A percentile compares a stretch with the other conserved stretches of the same genome.
phyloP scores from a whole-genome alignment of 1,284 basidiomycete genomes.

The Moesziomyces globuligerus region DNA sequence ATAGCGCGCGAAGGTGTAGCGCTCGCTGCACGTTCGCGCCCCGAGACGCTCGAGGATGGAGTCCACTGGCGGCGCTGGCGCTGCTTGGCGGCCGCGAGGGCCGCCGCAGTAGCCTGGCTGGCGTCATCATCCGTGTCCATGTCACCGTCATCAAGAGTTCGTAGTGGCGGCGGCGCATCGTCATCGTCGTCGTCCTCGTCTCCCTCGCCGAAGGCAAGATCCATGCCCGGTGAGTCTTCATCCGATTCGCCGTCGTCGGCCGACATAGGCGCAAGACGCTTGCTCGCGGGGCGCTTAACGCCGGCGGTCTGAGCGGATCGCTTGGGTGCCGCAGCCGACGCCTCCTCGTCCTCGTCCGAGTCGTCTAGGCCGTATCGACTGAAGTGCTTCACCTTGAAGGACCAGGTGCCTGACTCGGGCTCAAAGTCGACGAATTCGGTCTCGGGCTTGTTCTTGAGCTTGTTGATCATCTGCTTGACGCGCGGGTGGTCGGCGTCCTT shows the following conservation, averaged over 20 bases:
- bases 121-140: constrained; percentile 43
- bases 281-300: constrained; percentile 36
- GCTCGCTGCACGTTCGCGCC: constrained; percentile 35
- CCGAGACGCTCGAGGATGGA: constrained; percentile 26
- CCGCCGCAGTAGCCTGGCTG: constrained; percentile 30
- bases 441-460: constrained; percentile 83
- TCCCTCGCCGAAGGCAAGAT: constrained; percentile 13
- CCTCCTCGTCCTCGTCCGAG: constrained; percentile 56
- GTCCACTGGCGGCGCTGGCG: constrained; percentile 40
- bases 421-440: constrained; percentile 88
- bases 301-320: constrained; percentile 14
- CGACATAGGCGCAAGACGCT: constrained; percentile 33
- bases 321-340: constrained; percentile 6
- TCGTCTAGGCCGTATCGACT: constrained; percentile 67
- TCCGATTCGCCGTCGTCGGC: constrained; percentile 18
- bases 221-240: constrained; percentile 16
- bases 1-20: constrained; percentile 45
- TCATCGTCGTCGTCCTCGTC: constrained; percentile 42
- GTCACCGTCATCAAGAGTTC: constrained; percentile 41
- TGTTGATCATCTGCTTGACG: constrained; percentile 79
- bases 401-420: constrained; percentile 84
- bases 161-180: constrained; percentile 48
- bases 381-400: constrained; percentile 92
- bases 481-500: constrained; percentile 81
- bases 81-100: constrained; percentile 29